A percentile compares a stretch with the other conserved stretches of the same genome.
These are phyloP conservation scores for Ogataea wickerhamii DNA, from an alignment of 805 yeast genomes.

Conservation along the genomic window DNA sequence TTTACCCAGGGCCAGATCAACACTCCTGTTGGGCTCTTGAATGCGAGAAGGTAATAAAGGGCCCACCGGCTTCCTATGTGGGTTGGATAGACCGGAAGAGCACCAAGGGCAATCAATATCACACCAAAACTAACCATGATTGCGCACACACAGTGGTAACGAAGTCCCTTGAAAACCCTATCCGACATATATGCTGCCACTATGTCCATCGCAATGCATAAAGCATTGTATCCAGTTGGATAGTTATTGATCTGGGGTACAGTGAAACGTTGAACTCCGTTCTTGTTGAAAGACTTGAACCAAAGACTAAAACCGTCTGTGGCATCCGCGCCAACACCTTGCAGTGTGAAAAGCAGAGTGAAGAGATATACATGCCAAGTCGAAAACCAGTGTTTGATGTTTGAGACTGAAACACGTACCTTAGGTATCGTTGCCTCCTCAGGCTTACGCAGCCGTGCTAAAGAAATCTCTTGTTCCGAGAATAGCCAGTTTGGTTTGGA, in stretches of 20 bases:
- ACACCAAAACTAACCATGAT: constrained; percentile 5
- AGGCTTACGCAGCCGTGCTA: not conserved
- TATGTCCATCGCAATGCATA: constrained; percentile 16
- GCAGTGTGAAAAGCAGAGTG: constrained; percentile 44
- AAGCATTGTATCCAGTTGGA: constrained; percentile 55
- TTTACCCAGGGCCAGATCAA: constrained; percentile 12
- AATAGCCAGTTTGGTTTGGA: constrained; percentile 12
- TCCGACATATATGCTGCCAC: constrained; percentile 11
- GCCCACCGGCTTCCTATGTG: constrained; percentile 9
- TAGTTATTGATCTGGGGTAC: constrained; percentile 45
- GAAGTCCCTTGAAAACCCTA: constrained; percentile 11
- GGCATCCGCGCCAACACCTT: constrained; percentile 58
- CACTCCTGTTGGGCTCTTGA: constrained; percentile 6
- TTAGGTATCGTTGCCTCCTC: not conserved
- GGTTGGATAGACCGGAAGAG: constrained; percentile 10
- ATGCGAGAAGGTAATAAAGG: constrained; percentile 9
- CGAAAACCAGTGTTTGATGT: constrained; percentile 26
- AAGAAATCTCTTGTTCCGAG: not conserved
- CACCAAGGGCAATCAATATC: constrained; percentile 5
- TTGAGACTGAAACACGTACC: not conserved
- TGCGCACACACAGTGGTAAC: constrained; percentile 3
- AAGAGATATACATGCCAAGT: constrained; percentile 60
- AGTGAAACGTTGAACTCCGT: constrained; percentile 8
- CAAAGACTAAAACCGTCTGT: constrained; percentile 56
- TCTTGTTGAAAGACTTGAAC: constrained; percentile 46